Percentiles rank a stretch among this genome's conserved stretches.
Evolutionary conservation across 2,329 filamentous ascomycete species (phyloP).

Genomic region (Cladosporium sp.): DNA sequence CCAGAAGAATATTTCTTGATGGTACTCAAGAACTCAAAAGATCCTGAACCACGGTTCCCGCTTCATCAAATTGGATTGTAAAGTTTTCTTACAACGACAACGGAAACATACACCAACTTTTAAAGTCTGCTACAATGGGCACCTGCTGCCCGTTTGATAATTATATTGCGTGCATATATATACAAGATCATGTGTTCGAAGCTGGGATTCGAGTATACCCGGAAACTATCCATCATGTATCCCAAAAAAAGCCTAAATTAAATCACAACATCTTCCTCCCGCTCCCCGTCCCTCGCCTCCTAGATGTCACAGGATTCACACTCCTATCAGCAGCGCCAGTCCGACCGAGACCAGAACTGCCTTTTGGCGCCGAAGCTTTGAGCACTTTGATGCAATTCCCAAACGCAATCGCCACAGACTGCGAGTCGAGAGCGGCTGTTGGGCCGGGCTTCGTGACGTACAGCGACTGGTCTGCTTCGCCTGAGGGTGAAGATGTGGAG

Average conservation of each 20-base stretch:
- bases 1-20: background rate
- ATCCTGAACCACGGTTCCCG: background rate
- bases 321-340: background rate
- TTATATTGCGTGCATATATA: background rate
- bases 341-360: background rate
- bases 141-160: background rate
- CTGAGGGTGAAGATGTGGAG: slow-evolving; percentile 18
- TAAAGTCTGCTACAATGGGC: no score
- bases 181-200: background rate
- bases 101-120: no score
- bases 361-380: slow-evolving; percentile 28
- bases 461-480: slow-evolving; percentile 54
- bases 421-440: slow-evolving; percentile 61
- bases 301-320: background rate
- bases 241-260: background rate
- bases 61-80: background rate
- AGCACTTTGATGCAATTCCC: slow-evolving; percentile 74
- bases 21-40: background rate
- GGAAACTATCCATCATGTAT: background rate
- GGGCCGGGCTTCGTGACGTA: slow-evolving; percentile 68
- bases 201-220: background rate
- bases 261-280: background rate
- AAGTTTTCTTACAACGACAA: background rate
- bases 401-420: slow-evolving; percentile 68
- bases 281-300: slow-evolving; percentile 9